Evolutionary conservation across 441 rosid genomes (phyloP).

Genomic region (Omphalea diandra): DNA sequence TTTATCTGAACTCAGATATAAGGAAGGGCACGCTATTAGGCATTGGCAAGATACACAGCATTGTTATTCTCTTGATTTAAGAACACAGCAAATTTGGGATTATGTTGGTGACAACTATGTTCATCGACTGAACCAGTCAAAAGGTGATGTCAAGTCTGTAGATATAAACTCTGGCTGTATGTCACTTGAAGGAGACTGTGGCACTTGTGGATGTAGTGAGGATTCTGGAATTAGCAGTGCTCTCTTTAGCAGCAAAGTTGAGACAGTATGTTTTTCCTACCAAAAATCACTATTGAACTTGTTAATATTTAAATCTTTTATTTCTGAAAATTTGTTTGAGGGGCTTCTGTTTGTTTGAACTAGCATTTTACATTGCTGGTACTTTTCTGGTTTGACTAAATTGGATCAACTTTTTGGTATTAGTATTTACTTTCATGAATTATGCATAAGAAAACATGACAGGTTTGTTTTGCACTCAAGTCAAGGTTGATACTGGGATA

Average conservation of each 20-base stretch:
- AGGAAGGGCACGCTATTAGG: conserved; percentile 81
- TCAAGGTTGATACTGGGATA: neutral
- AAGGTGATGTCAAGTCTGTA: conserved; percentile 62
- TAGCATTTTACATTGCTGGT: neutral
- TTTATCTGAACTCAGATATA: conserved; percentile 55
- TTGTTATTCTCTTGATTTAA: conserved; percentile 79
- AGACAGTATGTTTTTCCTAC: conserved; percentile 52
- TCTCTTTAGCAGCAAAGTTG: conserved; percentile 83
- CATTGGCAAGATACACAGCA: conserved; percentile 93
- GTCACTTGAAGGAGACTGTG: conserved; percentile 64
- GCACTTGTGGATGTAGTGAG: conserved; percentile 57
- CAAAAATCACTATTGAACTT: conserved; percentile 8
- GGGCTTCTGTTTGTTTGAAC: neutral
- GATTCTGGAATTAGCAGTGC: conserved; percentile 77
- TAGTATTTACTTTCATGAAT: conserved; percentile 1
- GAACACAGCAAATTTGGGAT: conserved; percentile 95
- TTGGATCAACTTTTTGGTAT: neutral
- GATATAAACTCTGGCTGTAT: conserved; percentile 56
- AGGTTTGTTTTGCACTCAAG: neutral
- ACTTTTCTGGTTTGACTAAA: neutral
- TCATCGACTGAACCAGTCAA: conserved; percentile 89
- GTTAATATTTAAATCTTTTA: neutral
- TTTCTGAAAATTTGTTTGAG: neutral
- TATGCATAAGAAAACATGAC: neutral
- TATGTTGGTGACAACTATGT: conserved; percentile 94